Evolutionary conservation across 2,329 filamentous ascomycete species (phyloP), one percentile per base, ranked within the genome.

Genomic region (Alternaria atra): DNA sequence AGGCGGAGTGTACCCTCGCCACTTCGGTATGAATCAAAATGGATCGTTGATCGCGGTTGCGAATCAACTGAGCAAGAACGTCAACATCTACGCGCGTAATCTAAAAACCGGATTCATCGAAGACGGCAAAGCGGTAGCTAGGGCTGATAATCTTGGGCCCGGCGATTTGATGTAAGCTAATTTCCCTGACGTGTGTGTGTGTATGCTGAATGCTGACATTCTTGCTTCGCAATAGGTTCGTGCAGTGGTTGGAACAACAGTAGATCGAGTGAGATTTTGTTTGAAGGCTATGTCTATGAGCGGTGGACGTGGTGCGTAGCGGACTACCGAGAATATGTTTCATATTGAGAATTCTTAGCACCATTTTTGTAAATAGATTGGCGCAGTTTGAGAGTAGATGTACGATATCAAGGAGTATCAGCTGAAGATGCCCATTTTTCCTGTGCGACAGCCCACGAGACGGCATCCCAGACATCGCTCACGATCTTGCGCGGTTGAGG

Each of bases 391-490:
- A 9, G 27, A 40, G 35, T 9, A 40, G 35, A 20, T 20, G 23
- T 27, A 17, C 12, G 30, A 15, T 5, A 32, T 34, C 42, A 34
- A 46, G 23, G n/a, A n/a, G 48, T 15, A 25, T 42, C 13, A 5
- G 12, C 10, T 68, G 52, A 69, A 48, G 42, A 46, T 82, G 61
- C 78, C 77, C 54, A 84, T 80, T 67, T 82, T 82, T 77, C 74
- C 58, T 75, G 68, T 29, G 87, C 82, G 72, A 95, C 79, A 5
- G 90, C 92, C 90, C 90, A 96, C 62, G 87, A 82, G 5, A 97
- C 91, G 10, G 91, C 93, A 65, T 89, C 88, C 69, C 87, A 84
- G 4, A 97, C 93, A 80, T 94, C 89, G 37, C 91, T 86, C 23
- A 90, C 88, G 63, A 93, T 88, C 27, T 84, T 85, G 51, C 83